Evolutionary conservation across 2,329 filamentous ascomycete genomes (phyloP), one percentile per base, ranked within the genome.

Genomic region (Magnaporthiopsis poae): DNA sequence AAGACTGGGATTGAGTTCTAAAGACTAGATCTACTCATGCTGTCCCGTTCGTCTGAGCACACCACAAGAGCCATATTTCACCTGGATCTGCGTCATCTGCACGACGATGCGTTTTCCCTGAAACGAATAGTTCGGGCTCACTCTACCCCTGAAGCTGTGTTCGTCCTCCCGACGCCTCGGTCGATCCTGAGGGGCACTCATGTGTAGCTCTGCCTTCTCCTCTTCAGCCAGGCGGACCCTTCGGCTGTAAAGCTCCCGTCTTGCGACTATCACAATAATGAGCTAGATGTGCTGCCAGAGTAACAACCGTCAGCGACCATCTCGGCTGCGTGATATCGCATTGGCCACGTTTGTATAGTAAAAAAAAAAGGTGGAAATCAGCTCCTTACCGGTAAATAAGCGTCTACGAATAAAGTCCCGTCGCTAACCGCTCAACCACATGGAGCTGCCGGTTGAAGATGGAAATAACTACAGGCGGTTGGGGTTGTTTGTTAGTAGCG

Each of bases 141-240:
- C 8, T 25, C 62, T 13, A 7, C 25, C n/a, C 29, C 35, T 18
- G 35, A n/a, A 46, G 25, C 62, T 5, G 25, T 29, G 62, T 7
- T 15, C 7, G 3, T 9, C n/a, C 35, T 63, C 33, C 9, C 68
- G 9, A 68, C 70, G 31, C 69, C 69, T 61, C 70, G 25, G 60
- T 31, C 27, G 11, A 12, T 61, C n/a, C 31, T 61, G 31, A 66
- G 66, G 7, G 25, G 25, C 31, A 66, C 64, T 46, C 60, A n/a
- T 18, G 5, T 31, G 5, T 31, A 31, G 31, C 31, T 27, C 39
- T 11, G 46, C 46, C 21, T 11, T 56, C n/a, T 56, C 21, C 21
- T 7, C 21, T n/a, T 56, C 18, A 18, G 46, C 52, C n/a, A 25
- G 13, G 60, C 60, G 60, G 60, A 12, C 8, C 12, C 21, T 15